Base-by-base conservation (phyloP, 1,284 basidiomycete species). In the Apiotrichum montevideense region DNA sequence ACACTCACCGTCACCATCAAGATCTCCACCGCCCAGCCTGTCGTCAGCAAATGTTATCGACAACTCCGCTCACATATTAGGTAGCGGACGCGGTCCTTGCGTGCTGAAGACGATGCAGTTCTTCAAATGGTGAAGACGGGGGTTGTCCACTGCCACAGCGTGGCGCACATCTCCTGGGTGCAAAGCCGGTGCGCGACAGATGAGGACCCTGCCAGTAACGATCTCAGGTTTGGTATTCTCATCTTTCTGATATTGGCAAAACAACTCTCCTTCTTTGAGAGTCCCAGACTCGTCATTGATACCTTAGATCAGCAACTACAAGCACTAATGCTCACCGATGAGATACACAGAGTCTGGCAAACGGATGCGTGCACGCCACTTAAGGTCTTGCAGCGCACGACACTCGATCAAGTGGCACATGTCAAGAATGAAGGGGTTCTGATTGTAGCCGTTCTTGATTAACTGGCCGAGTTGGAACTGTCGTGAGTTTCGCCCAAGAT, bases 21-120 rank as follows among this genome's bases (percentile, higher is more conserved):
- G 66, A 61, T 78, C 76, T 3, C 76, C 76, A 5, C 76, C 76
- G 6, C 74, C 72, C 0, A 78, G 64, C 70, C 73, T 75, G 45
- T 9, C 9, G 52, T 63, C 51, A 63, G 59, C 51, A 21, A 5
- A 33, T 34, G 2, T n/a, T 21, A 0, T 4, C 15, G 3, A 7
- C 4, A 5, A 1, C 6, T 10, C 51, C 13, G 13, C 71, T 55
- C 35, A 72, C 73, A 72, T 75, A 55, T 72, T 72, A 3, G 76
- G 74, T 4, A 78, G 59, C 54, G 74, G 74, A 1, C 75, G 61
- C 3, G 56, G 44, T 4, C 76, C 76, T 45, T 68, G 57, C 1
- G 59, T 66, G 55, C 66, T 74, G 63, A 78, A 76, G 8, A 78
- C 71, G 29, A 77, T 68, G 21, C 76, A 74, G 46, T 78, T 78